Percentiles rank a stretch among this genome's conserved stretches.
These are phyloP conservation scores for Aristolochia fimbriata DNA, from an alignment of 164 flowering plant genomes.

Conservation along the genomic window DNA sequence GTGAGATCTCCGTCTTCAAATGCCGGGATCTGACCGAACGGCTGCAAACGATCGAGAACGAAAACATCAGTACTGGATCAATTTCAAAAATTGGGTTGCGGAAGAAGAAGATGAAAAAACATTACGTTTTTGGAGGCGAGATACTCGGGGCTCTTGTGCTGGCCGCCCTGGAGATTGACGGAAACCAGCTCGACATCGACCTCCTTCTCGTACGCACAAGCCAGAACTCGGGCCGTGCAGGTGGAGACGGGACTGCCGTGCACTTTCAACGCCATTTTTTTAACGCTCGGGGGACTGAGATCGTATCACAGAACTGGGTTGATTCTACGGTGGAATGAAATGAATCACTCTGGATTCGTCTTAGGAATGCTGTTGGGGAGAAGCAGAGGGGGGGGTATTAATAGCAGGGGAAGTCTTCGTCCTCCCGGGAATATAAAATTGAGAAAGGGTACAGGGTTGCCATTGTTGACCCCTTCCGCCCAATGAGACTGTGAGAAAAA, in stretches of 20 bases:
- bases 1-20: constrained; percentile 28
- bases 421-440: too few relatives aligned
- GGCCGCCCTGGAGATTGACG: constrained; percentile 29
- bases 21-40: constrained; percentile 31
- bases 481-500: too few relatives aligned
- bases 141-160: constrained; percentile 32
- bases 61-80: too few relatives aligned
- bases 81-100: too few relatives aligned
- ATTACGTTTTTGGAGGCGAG: constrained; percentile 11
- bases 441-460: too few relatives aligned
- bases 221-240: constrained; percentile 15
- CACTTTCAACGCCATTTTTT: constrained; percentile 5
- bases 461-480: too few relatives aligned
- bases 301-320: neutral
- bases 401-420: neutral
- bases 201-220: constrained; percentile 31
- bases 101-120: too few relatives aligned
- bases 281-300: too few relatives aligned
- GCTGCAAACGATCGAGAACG: constrained; percentile 19
- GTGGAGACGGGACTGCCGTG: constrained; percentile 13
- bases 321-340: neutral
- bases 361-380: neutral
- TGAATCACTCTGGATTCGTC: neutral
- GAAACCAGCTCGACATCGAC: constrained; percentile 34
- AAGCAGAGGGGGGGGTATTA: neutral